Evolutionary conservation across 2,329 filamentous ascomycete genomes (phyloP).

Genomic region (Sphaerulina musiva): DNA sequence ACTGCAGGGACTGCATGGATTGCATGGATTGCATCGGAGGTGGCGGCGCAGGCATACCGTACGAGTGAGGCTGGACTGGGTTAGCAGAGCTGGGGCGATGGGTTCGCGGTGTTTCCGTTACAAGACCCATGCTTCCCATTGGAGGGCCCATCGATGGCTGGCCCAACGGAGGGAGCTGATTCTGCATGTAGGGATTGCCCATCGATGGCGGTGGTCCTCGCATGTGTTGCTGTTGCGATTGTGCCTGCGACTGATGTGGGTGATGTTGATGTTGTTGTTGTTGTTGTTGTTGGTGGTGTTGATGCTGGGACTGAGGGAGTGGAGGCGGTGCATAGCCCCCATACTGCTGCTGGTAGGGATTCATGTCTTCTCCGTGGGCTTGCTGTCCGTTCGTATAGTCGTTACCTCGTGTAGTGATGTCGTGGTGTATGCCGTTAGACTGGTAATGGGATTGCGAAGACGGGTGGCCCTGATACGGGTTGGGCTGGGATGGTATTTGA

Average conservation of each 20-base stretch:
- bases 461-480: constrained; percentile 8
- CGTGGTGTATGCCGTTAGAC: constrained; percentile 17
- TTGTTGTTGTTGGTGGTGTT: constrained; percentile 3
- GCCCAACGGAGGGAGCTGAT: constrained; percentile 21
- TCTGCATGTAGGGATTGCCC: constrained; percentile 18
- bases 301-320: constrained; percentile 1
- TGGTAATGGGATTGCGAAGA: constrained; percentile 16
- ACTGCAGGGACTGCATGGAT: neutral
- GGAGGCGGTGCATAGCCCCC: constrained; percentile 17
- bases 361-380: constrained; percentile 20
- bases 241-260: constrained; percentile 10
- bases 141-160: constrained; percentile 15
- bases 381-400: constrained; percentile 21
- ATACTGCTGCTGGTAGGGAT: constrained; percentile 22
- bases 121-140: constrained; percentile 8
- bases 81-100: constrained; percentile 20
- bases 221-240: constrained; percentile 17
- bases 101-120: constrained; percentile 18
- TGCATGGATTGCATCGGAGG: constrained; percentile 14
- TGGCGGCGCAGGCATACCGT: constrained; percentile 12
- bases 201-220: constrained; percentile 9
- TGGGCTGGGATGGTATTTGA: constrained; percentile 10
- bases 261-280: constrained; percentile 14
- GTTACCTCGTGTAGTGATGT: constrained; percentile 13
- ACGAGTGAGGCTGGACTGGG: constrained; percentile 14